Evolutionary conservation across 164 flowering plant genomes (phyloP).

Genomic region (Tetrastigma voinierianum): DNA sequence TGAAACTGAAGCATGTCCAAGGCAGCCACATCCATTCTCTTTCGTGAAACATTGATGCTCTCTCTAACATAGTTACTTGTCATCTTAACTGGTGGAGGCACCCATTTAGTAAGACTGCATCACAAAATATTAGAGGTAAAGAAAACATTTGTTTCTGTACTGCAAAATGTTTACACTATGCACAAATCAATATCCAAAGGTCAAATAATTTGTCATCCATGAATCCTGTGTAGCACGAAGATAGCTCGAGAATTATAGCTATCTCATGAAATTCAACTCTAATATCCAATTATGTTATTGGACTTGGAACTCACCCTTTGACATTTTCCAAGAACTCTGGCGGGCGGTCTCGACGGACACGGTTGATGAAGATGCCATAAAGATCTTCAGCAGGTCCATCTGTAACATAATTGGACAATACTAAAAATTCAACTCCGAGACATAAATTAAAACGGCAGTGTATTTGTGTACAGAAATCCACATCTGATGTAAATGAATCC

Average conservation of each 20-base stretch:
- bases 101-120: slow-evolving; percentile 98
- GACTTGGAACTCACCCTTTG: slow-evolving; percentile 78
- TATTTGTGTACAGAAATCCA: background rate
- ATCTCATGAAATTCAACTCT: background rate
- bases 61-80: slow-evolving; percentile 72
- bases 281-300: background rate
- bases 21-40: slow-evolving; percentile 93
- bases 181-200: background rate
- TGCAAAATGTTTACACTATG: background rate
- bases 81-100: slow-evolving; percentile 98
- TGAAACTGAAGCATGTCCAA: slow-evolving; percentile 99
- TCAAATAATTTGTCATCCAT: background rate
- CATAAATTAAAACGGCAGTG: background rate
- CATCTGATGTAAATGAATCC: too few relatives aligned
- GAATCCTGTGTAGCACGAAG: too few relatives aligned
- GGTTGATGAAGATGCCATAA: slow-evolving; percentile 89
- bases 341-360: slow-evolving; percentile 91
- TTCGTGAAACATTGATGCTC: slow-evolving; percentile 74
- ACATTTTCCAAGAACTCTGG: slow-evolving; percentile 72
- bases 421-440: background rate
- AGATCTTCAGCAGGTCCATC: slow-evolving; percentile 99
- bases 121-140: slow-evolving; percentile 10
- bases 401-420: slow-evolving; percentile 22
- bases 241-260: too few relatives aligned
- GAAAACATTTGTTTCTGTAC: slow-evolving; percentile 1